These are phyloP conservation scores for Lithocarpus polystachyus DNA, from an alignment of 306 rosid species.

Conservation along the genomic window DNA sequence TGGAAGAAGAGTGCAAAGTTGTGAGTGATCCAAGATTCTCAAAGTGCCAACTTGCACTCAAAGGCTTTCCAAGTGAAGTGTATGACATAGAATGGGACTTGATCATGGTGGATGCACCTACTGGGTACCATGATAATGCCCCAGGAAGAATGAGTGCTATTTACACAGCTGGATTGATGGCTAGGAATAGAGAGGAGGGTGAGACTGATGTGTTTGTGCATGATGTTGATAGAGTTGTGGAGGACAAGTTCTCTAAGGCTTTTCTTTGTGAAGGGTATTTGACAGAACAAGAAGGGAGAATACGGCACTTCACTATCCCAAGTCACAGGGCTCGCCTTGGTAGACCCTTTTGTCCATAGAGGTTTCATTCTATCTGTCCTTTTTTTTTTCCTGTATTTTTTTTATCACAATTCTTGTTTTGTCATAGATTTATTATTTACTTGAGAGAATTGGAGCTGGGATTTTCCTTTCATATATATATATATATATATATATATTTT, in stretches of 20 bases:
- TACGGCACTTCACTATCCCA: constrained; percentile 78
- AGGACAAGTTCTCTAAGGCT: constrained; percentile 64
- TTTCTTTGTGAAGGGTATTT: constrained; percentile 82
- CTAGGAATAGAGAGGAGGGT: constrained; percentile 73
- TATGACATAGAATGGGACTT: constrained; percentile 85
- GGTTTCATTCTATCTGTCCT: not conserved
- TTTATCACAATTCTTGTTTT: not conserved
- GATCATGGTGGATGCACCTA: constrained; percentile 98
- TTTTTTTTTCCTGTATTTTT: no score
- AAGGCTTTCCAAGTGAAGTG: constrained; percentile 62
- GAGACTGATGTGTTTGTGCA: constrained; percentile 88
- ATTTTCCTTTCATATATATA: not conserved
- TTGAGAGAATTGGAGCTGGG: not conserved
- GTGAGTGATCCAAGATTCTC: constrained; percentile 75
- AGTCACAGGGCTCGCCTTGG: constrained; percentile 62
- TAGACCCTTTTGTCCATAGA: constrained; percentile 69
- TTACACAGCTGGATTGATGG: constrained; percentile 88
- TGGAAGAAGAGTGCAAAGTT: constrained; percentile 44
- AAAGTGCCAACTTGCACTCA: constrained; percentile 59
- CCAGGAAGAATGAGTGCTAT: constrained; percentile 94
- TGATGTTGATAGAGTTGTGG: constrained; percentile 80
- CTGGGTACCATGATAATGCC: constrained; percentile 68
- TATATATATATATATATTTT: no score
- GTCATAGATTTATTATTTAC: not conserved
- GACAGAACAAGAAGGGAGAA: constrained; percentile 70